Conservation (phyloP, 176 grass and related monocot genomes). For the Rhynchospora pubera region DNA sequence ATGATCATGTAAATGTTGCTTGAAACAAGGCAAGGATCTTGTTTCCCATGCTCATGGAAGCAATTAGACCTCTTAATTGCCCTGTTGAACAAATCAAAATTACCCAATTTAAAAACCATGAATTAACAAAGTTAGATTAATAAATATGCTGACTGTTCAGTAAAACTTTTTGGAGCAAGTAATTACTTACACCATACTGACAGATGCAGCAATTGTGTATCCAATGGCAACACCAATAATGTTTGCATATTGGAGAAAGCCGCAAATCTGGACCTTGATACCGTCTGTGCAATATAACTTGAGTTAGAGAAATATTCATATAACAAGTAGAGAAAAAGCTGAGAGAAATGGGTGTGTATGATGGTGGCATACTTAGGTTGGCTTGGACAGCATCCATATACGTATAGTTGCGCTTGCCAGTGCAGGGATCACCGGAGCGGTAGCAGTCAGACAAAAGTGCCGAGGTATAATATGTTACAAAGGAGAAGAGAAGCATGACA, state of each 20-base stretch:
- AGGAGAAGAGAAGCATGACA: slow-evolving; percentile 81
- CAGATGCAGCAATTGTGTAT: slow-evolving; percentile 95
- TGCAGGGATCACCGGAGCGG: slow-evolving; percentile 53
- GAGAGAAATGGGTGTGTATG: background rate
- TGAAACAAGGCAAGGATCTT: slow-evolving; percentile 56
- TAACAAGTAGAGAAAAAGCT: background rate
- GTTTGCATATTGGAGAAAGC: slow-evolving; percentile 85
- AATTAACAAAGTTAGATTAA: background rate
- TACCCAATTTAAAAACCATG: background rate
- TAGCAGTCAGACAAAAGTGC: slow-evolving; percentile 81
- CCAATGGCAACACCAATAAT: slow-evolving; percentile 93
- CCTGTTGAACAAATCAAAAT: slow-evolving; percentile 22
- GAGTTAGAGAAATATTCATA: slow-evolving; percentile 7
- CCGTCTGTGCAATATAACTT: slow-evolving; percentile 40
- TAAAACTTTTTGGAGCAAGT: background rate
- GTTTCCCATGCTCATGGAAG: slow-evolving; percentile 69
- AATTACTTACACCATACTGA: slow-evolving; percentile 84
- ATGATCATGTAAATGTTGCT: slow-evolving; percentile 94
- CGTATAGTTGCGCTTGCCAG: slow-evolving; percentile 86
- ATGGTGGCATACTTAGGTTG: slow-evolving; percentile 53
- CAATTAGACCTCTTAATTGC: slow-evolving; percentile 74
- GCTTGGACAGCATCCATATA: slow-evolving; percentile 86
- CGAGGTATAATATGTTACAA: slow-evolving; percentile 88
- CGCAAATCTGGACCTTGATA: slow-evolving; percentile 83
- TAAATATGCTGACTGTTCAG: background rate